phyloP scores from a whole-genome alignment of 495 filamentous ascomycete genomes.

The Aspergillus biplanus region DNA sequence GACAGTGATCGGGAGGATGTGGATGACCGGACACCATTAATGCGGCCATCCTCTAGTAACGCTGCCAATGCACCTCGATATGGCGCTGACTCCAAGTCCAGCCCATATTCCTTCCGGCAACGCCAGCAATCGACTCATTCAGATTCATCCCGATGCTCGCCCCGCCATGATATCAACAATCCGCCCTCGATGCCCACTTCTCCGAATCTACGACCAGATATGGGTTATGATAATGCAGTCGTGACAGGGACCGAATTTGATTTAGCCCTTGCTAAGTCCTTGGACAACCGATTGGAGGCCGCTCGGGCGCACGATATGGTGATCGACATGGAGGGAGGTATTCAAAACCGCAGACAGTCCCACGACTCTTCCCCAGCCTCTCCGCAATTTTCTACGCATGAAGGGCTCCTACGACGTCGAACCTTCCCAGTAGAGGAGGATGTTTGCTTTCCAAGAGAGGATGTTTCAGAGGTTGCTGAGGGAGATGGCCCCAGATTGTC shows the following conservation, averaged over 20 bases:
- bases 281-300: slow-evolving; percentile 41
- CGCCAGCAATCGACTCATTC: slow-evolving; percentile 37
- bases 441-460: slow-evolving; percentile 88
- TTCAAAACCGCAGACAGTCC: slow-evolving; percentile 32
- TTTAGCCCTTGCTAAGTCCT: slow-evolving; percentile 33
- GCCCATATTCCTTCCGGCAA: slow-evolving; percentile 33
- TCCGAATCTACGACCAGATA: slow-evolving; percentile 60
- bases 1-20: slow-evolving; percentile 56
- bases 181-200: slow-evolving; percentile 91
- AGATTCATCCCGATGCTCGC: slow-evolving; percentile 40
- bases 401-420: slow-evolving; percentile 48
- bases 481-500: slow-evolving; percentile 61
- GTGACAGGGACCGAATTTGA: slow-evolving; percentile 57
- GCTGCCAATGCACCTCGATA: slow-evolving; percentile 37
- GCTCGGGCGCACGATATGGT: slow-evolving; percentile 50
- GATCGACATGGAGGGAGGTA: slow-evolving; percentile 61
- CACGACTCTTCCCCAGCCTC: slow-evolving; percentile 38
- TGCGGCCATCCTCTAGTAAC: slow-evolving; percentile 34
- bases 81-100: slow-evolving; percentile 41
- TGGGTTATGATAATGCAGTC: slow-evolving; percentile 81
- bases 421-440: slow-evolving; percentile 74
- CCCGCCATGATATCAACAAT: slow-evolving; percentile 81
- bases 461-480: slow-evolving; percentile 75
- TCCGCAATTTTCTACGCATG: slow-evolving; percentile 37
- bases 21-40: slow-evolving; percentile 48